Evolutionary conservation across 2,329 filamentous ascomycete genomes (phyloP), one percentile per base, ranked within the genome.

Genomic region (Pseudocercospora fuligena): DNA sequence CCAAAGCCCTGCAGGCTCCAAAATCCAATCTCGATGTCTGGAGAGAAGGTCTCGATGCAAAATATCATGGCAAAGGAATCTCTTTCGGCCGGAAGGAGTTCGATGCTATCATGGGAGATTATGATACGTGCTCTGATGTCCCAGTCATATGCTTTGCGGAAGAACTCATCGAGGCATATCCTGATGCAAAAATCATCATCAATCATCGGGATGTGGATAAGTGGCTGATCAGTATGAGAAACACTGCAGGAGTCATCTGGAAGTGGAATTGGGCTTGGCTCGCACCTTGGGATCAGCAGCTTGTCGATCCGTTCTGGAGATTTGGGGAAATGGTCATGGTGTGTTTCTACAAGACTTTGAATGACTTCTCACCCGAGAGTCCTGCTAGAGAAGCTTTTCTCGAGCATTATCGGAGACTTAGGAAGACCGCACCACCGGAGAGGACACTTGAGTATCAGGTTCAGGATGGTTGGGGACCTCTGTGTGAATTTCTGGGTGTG

Each of bases 81-180:
- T 65, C 66, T 4, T 71, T 51, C 53, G 72, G 71, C 3, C 64
- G 63, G 21, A 49, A 53, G 12, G 61, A 66, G 29, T 69, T 69
- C 33, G 64, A 69, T 43, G 51, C 61, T n/a, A 58, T 69, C 23
- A 60, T 69, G 27, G 67, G 59, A 2, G 47, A 63, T 9, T 69
- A 61, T 33, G 65, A 67, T 40, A 62, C 65, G 12, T 56, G 64
- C 21, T 46, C 62, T 4, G 60, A 69, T 29, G 66, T 76, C 19
- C 78, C 79, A 0, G 62, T 60, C 31, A 57, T 58, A 12, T 31
- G 40, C 9, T 68, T 71, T 31, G 60, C 59, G 12, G 51, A 60
- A 27, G 75, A 78, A 9, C 62, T 78, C 27, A 70, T 77, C 51
- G 51, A 33, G 19, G 71, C 72, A 2, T 78, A 78, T 59, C 74